These are phyloP conservation scores for Aaosphaeria arxii DNA, from an alignment of 2,329 filamentous ascomycete genomes.

Conservation along the genomic window DNA sequence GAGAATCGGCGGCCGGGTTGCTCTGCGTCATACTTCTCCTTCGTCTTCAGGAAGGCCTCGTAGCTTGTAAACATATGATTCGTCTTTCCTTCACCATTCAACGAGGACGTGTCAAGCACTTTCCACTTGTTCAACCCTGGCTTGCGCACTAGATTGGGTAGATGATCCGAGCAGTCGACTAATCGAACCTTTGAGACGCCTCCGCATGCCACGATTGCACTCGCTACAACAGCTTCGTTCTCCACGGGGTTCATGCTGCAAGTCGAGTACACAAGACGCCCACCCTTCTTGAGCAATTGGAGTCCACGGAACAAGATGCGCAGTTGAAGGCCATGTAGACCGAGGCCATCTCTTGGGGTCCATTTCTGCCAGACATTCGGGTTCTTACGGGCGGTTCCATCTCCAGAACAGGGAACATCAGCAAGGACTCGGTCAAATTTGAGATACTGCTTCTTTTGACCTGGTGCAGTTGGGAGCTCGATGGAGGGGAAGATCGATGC, in stretches of 20 bases:
- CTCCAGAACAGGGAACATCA: constrained; percentile 94
- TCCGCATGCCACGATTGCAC: constrained; percentile 86
- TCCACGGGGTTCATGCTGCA: constrained; percentile 99
- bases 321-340: constrained; percentile 81
- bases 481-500: constrained; percentile 94
- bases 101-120: constrained; percentile 59
- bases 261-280: constrained; percentile 93
- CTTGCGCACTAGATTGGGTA: constrained; percentile 73
- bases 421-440: constrained; percentile 97
- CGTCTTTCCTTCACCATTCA: constrained; percentile 60
- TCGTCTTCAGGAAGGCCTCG: constrained; percentile 73
- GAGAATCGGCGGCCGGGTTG: constrained; percentile 57
- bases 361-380: constrained; percentile 92
- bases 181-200: constrained; percentile 78
- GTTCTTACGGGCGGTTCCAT: constrained; percentile 93
- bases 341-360: constrained; percentile 82
- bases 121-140: constrained; percentile 80
- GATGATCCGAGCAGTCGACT: constrained; percentile 74
- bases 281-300: constrained; percentile 94
- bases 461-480: constrained; percentile 64
- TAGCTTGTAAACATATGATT: constrained; percentile 77
- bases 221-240: constrained; percentile 88
- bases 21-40: constrained; percentile 55
- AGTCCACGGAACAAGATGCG: constrained; percentile 88
- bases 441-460: constrained; percentile 66